Percentiles rank a stretch among this genome's conserved stretches.
These are phyloP conservation scores for Grosmannia serpens DNA, from an alignment of 2,329 filamentous ascomycete species.

Conservation along the genomic window DNA sequence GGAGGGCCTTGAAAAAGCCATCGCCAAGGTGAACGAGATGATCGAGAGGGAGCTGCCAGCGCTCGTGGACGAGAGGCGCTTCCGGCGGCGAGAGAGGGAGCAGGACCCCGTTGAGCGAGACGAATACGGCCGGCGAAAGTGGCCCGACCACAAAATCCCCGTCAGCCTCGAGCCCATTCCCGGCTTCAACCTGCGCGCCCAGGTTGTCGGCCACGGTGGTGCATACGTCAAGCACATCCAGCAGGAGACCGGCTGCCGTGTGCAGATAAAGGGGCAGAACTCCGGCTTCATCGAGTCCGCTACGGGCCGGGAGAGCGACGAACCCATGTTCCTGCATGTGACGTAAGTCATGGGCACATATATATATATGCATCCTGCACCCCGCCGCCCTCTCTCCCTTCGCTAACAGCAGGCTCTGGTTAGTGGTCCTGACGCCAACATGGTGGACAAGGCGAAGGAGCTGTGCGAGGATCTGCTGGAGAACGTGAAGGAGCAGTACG, in stretches of 20 bases:
- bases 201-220: slow-evolving; percentile 89
- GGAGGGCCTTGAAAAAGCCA: slow-evolving; percentile 78
- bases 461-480: slow-evolving; percentile 79
- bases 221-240: slow-evolving; percentile 98
- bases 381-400: background rate
- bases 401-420: background rate
- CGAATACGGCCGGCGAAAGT: slow-evolving; percentile 76
- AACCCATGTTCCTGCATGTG: slow-evolving; percentile 93
- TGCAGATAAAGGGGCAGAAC: slow-evolving; percentile 94
- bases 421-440: slow-evolving; percentile 75
- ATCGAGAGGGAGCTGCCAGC: slow-evolving; percentile 95
- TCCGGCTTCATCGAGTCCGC: slow-evolving; percentile 87
- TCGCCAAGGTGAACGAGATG: slow-evolving; percentile 81
- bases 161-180: slow-evolving; percentile 83
- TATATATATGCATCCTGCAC: no score
- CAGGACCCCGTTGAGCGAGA: slow-evolving; percentile 63
- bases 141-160: slow-evolving; percentile 92
- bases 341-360: slow-evolving; percentile 47
- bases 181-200: slow-evolving; percentile 90
- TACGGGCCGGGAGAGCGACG: slow-evolving; percentile 84
- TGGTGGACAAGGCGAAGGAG: slow-evolving; percentile 78
- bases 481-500: slow-evolving; percentile 82
- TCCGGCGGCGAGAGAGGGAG: slow-evolving; percentile 62
- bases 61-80: slow-evolving; percentile 85
- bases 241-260: slow-evolving; percentile 84